Evolutionary conservation across 257 asterid genomes (phyloP), one percentile per base, ranked within the genome.

Genomic region (Pogostemon cablin): DNA sequence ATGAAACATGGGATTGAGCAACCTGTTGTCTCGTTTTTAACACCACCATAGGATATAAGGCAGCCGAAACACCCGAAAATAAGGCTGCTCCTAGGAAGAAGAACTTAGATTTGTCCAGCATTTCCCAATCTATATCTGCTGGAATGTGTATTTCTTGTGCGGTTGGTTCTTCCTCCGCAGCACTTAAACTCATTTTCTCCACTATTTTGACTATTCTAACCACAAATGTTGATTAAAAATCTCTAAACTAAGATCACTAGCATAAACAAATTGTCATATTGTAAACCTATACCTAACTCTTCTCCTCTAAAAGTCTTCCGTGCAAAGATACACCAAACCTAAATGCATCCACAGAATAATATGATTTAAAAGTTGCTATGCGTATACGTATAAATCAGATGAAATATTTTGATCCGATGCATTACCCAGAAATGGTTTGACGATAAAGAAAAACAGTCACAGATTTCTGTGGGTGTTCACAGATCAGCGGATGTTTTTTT

Each of bases 1-100:
- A 64, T 2, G 95, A 81, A 62, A 81, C 80, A 9, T 72, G 87
- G 66, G 88, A 81, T 47, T 80, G 86, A 7, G 95, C 80, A 9
- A 90, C 90, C 74, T 90, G 96, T 67, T 86, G 95, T 15, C 96
- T 79, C 62, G 95, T 90, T 74, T 90, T 90, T 8, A 90, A 75
- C 75, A 90, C 93, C 77, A 86, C 89, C 49, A 71, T 79, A 2
- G 96, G 95, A 58, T 90, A 85, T 15, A 90, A 79, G 11, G 85
- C 75, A 10, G 92, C 85, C 1, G 95, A 86, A 38, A 90, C 88
- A 52, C 95, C 93, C 0, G 93, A 86, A 79, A 90, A 90, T 64
- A 90, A 72, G 76, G 85, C 95, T 4, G 95, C 93, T 11, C 96
- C 95, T 47, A 88, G 86, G 79, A 88, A 62, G 83, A 88, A 90